phyloP scores from a whole-genome alignment of 2,329 filamentous ascomycete species.

The Ceratocystis eucalypticola region DNA sequence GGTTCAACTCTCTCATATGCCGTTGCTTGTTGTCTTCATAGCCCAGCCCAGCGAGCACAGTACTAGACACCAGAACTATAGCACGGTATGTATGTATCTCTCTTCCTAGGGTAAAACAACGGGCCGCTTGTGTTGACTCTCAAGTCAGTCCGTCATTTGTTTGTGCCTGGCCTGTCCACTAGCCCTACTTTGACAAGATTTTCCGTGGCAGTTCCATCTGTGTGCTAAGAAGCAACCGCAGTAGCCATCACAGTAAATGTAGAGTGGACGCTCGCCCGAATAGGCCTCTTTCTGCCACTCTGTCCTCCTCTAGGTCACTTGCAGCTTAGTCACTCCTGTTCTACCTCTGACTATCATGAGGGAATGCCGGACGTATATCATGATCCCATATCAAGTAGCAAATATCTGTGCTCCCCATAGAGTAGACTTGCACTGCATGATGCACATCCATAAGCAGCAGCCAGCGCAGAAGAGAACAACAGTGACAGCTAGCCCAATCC shows the following conservation, averaged over 20 bases:
- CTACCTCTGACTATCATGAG: too few species aligned
- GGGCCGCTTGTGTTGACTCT: not conserved
- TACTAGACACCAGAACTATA: not conserved
- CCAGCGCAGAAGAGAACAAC: too few species aligned
- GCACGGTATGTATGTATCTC: not conserved
- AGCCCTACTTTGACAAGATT: not conserved
- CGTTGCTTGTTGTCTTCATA: not conserved
- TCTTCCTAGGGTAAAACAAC: not conserved
- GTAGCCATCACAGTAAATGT: not conserved
- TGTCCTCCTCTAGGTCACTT: too few species aligned
- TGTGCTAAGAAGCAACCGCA: not conserved
- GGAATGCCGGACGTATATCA: too few species aligned
- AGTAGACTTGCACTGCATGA: too few species aligned
- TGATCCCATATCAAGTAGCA: too few species aligned
- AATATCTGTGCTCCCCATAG: too few species aligned
- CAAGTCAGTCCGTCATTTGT: not conserved
- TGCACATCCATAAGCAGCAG: too few species aligned
- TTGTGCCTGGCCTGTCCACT: not conserved
- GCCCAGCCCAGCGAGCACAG: not conserved
- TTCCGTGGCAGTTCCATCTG: not conserved
- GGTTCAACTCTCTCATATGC: not conserved
- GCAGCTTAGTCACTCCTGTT: too few species aligned
- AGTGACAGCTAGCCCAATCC: too few species aligned
- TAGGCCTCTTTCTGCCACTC: not conserved
- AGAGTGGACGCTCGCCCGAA: not conserved